These are phyloP conservation scores for Ophiostoma piceae DNA, from an alignment of 2,329 filamentous ascomycete species.

Conservation along the genomic window DNA sequence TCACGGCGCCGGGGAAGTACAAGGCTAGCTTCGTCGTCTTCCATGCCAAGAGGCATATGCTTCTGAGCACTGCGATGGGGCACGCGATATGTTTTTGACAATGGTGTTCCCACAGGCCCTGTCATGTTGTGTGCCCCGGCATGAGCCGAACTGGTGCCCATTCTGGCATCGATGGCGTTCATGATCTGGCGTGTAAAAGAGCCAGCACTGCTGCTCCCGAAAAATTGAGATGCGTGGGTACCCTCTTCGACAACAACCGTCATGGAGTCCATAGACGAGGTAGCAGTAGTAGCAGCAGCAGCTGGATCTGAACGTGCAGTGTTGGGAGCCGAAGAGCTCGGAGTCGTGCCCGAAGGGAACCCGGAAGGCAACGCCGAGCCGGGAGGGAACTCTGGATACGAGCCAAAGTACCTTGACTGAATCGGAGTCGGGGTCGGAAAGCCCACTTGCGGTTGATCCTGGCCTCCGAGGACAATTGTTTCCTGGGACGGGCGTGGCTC, in stretches of 20 bases:
- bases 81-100: background rate
- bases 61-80: background rate
- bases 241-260: background rate
- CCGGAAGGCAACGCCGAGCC: background rate
- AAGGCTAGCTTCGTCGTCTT: background rate
- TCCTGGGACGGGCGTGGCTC: background rate
- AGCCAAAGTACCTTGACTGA: background rate
- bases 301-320: background rate
- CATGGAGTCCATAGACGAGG: background rate
- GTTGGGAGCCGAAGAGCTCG: background rate
- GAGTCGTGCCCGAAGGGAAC: background rate
- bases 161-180: slow-evolving; percentile 17
- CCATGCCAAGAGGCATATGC: background rate
- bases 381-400: background rate
- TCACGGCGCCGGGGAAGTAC: background rate
- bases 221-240: slow-evolving; percentile 11
- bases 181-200: slow-evolving; percentile 19
- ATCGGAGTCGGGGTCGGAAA: background rate
- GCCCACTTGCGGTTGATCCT: background rate
- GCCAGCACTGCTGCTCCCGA: slow-evolving; percentile 20
- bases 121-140: background rate
- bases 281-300: background rate
- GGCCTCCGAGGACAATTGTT: background rate
- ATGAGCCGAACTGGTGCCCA: background rate
- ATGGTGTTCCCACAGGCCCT: background rate